Evolutionary conservation across 805 yeast genomes (phyloP).

Genomic region (Candida yuanshanica): DNA sequence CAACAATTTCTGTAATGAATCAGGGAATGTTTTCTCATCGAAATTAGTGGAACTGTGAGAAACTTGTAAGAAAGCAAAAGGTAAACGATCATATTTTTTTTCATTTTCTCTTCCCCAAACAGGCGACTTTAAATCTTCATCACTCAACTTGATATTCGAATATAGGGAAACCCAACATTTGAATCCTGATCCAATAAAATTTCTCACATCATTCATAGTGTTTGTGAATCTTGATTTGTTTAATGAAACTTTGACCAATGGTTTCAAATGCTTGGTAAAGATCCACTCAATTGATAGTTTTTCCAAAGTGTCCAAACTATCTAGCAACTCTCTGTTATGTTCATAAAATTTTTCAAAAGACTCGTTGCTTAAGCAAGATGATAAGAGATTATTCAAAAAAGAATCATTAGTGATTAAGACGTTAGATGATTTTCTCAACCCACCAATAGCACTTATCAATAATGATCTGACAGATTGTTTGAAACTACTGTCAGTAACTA

Average conservation of each 20-base stretch:
- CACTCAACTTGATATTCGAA: conserved; percentile 19
- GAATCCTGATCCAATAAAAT: background rate
- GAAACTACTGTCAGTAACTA: conserved; percentile 12
- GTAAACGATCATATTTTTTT: conserved; percentile 27
- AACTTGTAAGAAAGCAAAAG: conserved; percentile 45
- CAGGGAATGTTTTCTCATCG: conserved; percentile 13
- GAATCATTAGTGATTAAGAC: conserved; percentile 14
- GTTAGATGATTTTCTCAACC: conserved; percentile 34
- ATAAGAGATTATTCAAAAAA: conserved; percentile 11
- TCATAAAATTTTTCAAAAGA: conserved; percentile 10
- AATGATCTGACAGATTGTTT: conserved; percentile 19
- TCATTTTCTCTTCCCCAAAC: conserved; percentile 16
- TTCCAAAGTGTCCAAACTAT: conserved; percentile 18
- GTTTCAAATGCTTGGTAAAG: conserved; percentile 20
- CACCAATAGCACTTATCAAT: conserved; percentile 37
- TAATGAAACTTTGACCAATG: conserved; percentile 13
- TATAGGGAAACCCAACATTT: conserved; percentile 21
- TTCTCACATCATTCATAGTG: background rate
- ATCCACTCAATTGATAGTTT: conserved; percentile 25
- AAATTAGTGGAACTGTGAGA: conserved; percentile 35
- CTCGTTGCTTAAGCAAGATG: conserved; percentile 7
- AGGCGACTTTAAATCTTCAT: conserved; percentile 5
- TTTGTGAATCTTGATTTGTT: conserved; percentile 19
- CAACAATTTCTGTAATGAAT: conserved; percentile 31
- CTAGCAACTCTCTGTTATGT: conserved; percentile 7